phyloP scores from a whole-genome alignment of 1,284 basidiomycete genomes.

The Ceratobasidium theobromae region DNA sequence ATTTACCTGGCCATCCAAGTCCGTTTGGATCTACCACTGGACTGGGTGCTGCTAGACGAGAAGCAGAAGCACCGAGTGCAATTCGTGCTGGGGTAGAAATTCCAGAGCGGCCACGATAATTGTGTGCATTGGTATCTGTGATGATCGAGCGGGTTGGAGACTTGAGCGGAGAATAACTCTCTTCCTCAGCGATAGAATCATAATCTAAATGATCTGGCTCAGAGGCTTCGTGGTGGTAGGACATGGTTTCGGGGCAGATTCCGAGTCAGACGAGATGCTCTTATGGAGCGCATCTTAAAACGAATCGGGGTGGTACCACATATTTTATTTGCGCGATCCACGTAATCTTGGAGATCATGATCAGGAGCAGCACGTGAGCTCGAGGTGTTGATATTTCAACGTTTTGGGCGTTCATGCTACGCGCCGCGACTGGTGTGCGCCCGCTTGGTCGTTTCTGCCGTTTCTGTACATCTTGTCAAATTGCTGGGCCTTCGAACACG shows the following conservation, averaged over 20 bases:
- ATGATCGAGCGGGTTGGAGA: neutral
- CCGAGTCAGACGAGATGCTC: too few relatives aligned
- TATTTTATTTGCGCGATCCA: slow-evolving; percentile 11
- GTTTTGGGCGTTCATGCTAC: slow-evolving; percentile 21
- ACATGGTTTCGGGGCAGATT: neutral
- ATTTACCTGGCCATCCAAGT: slow-evolving; percentile 90
- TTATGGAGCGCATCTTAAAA: too few relatives aligned
- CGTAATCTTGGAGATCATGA: too few relatives aligned
- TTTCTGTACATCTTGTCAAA: slow-evolving; percentile 29
- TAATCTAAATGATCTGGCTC: neutral
- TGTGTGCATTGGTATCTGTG: neutral
- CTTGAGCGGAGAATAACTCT: neutral
- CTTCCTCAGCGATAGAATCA: slow-evolving; percentile 26
- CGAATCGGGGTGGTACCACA: too few relatives aligned
- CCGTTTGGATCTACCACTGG: slow-evolving; percentile 83
- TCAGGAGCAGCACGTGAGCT: too few relatives aligned
- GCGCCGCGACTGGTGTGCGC: slow-evolving; percentile 7
- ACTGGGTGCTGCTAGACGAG: slow-evolving; percentile 32
- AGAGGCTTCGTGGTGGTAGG: neutral
- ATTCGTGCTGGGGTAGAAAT: slow-evolving; percentile 13
- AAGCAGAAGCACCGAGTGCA: slow-evolving; percentile 15
- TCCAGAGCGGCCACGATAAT: slow-evolving; percentile 21
- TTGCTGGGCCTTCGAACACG: slow-evolving; percentile 20
- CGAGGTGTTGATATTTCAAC: neutral
- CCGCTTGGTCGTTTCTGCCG: slow-evolving; percentile 26